Evolutionary conservation across 176 grass and related monocot species (phyloP).

Genomic region (Triticum dicoccoides): DNA sequence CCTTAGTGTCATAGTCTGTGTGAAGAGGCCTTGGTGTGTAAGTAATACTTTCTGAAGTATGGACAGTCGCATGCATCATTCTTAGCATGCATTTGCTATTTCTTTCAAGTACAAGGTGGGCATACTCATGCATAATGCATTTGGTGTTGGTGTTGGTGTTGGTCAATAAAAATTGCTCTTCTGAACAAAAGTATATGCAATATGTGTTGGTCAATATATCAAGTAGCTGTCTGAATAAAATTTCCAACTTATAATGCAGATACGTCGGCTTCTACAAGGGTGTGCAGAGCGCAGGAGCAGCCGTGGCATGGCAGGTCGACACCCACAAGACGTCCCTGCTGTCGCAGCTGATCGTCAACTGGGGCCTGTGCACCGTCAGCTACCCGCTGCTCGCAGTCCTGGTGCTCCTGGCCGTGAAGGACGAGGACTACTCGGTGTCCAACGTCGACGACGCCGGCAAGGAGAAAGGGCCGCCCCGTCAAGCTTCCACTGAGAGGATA

Average conservation of each 20-base stretch:
- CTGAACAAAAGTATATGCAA: neutral
- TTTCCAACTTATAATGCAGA: slow-evolving; percentile 33
- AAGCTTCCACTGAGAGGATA: slow-evolving; percentile 26
- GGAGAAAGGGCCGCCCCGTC: slow-evolving; percentile 5
- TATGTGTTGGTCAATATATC: neutral
- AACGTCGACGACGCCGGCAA: slow-evolving; percentile 23
- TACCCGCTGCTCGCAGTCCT: slow-evolving; percentile 65
- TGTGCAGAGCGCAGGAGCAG: slow-evolving; percentile 82
- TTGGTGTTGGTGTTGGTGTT: too few relatives aligned
- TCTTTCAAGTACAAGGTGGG: too few relatives aligned
- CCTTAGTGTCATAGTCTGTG: too few relatives aligned
- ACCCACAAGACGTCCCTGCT: slow-evolving; percentile 27
- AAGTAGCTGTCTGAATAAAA: neutral
- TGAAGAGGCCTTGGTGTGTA: neutral
- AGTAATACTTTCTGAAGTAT: neutral
- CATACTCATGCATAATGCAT: neutral
- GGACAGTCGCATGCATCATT: neutral
- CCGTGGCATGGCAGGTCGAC: slow-evolving; percentile 81
- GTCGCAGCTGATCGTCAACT: slow-evolving; percentile 66
- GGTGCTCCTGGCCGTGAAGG: slow-evolving; percentile 70
- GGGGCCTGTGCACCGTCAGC: slow-evolving; percentile 73
- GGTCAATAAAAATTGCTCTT: neutral
- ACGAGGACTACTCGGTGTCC: slow-evolving; percentile 32
- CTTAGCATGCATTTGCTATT: neutral
- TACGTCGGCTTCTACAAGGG: slow-evolving; percentile 94